These are phyloP conservation scores for Nadsonia fulvescens DNA, from an alignment of 805 yeast genomes.

Conservation along the genomic window DNA sequence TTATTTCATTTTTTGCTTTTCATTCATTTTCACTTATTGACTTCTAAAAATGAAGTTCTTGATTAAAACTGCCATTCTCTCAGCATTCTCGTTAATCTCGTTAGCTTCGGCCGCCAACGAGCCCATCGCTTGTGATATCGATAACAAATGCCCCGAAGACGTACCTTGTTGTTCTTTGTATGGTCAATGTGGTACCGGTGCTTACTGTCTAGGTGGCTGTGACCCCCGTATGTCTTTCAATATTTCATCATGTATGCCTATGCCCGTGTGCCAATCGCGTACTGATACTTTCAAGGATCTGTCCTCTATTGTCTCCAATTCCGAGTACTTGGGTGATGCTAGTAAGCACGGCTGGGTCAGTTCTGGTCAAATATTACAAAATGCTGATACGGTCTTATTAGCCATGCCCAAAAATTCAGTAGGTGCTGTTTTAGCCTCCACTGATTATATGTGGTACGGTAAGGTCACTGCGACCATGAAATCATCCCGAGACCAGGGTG, in stretches of 20 bases:
- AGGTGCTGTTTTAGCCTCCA: conserved; percentile 69
- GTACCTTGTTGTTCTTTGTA: conserved; percentile 75
- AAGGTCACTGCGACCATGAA: conserved; percentile 50
- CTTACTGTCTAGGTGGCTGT: conserved; percentile 73
- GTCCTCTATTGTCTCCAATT: conserved; percentile 19
- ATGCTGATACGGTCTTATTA: conserved; percentile 37
- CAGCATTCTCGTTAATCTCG: conserved; percentile 8
- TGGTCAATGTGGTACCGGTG: conserved; percentile 68
- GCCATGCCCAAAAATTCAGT: conserved; percentile 63
- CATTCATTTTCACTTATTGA: neutral
- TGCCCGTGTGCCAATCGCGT: conserved; percentile 48
- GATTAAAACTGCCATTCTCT: conserved; percentile 2
- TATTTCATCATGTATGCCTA: conserved; percentile 63
- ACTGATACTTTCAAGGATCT: conserved; percentile 15
- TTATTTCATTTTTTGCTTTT: too few species aligned
- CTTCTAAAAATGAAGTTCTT: conserved; percentile 3
- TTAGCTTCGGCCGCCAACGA: conserved; percentile 13
- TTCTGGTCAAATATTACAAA: conserved; percentile 29
- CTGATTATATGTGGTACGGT: conserved; percentile 79
- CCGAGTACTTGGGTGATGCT: conserved; percentile 52
- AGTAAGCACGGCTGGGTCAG: conserved; percentile 51
- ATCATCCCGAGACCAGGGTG: conserved; percentile 64
- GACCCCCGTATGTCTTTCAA: conserved; percentile 55
- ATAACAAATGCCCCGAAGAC: conserved; percentile 49
- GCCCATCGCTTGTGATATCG: conserved; percentile 30